phyloP scores from a whole-genome alignment of 768 basidiomycete genomes.

The Phaffia australis region DNA sequence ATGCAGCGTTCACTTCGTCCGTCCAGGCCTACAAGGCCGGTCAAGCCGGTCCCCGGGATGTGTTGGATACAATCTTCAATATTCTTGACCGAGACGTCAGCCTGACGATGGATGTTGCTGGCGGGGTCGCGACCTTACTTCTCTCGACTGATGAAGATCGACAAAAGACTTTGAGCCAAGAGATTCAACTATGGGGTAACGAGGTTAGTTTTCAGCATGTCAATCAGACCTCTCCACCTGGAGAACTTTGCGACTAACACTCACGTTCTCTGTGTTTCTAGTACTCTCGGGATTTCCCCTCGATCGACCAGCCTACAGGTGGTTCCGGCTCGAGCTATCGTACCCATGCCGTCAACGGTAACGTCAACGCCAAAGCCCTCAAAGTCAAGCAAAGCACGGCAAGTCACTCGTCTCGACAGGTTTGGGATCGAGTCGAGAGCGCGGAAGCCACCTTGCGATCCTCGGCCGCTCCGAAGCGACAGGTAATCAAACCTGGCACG shows the following conservation, averaged over 20 bases:
- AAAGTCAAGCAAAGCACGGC: constrained; percentile 68
- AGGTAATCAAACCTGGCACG: constrained; percentile 28
- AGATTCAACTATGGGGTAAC: constrained; percentile 1
- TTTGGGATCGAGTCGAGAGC: constrained; percentile 78
- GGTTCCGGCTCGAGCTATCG: constrained; percentile 45
- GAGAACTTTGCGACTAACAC: too few relatives aligned
- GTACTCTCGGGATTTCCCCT: constrained; percentile 58
- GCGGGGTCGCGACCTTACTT: constrained; percentile 54
- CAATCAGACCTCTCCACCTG: neutral
- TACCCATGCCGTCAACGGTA: constrained; percentile 44
- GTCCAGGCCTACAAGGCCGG: constrained; percentile 64
- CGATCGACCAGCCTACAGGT: constrained; percentile 32
- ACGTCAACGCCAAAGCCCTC: constrained; percentile 69
- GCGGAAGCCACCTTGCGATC: constrained; percentile 46
- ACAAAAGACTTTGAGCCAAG: constrained; percentile 47
- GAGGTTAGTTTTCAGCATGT: constrained; percentile 1
- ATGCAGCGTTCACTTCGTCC: constrained; percentile 51
- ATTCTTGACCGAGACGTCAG: constrained; percentile 59
- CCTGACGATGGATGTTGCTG: constrained; percentile 47
- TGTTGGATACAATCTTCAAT: constrained; percentile 82
- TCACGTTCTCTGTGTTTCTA: too few relatives aligned
- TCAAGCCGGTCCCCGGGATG: constrained; percentile 69
- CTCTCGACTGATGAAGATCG: constrained; percentile 55
- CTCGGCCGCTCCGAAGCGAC: neutral
- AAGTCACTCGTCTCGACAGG: constrained; percentile 49